phyloP scores from a whole-genome alignment of 2,329 filamentous ascomycete genomes.

The Phyllosticta citriasiana region DNA sequence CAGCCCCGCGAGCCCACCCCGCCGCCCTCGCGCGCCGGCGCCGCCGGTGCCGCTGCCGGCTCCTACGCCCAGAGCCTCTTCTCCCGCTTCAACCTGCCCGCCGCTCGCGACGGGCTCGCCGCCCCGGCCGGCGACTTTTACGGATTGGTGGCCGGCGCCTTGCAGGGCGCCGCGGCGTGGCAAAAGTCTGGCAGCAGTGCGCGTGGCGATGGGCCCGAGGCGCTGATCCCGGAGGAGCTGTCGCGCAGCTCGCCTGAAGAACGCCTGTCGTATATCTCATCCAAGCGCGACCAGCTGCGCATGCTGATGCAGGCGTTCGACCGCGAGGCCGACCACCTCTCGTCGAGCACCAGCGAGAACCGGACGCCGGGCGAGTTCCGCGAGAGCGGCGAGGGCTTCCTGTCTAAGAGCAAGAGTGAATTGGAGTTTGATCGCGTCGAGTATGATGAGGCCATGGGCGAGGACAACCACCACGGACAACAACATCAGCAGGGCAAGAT shows the following conservation, averaged over 20 bases:
- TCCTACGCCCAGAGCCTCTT: slow-evolving; percentile 72
- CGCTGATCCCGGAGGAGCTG: slow-evolving; percentile 62
- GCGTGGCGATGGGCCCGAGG: slow-evolving; percentile 16
- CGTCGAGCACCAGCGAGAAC: slow-evolving; percentile 16
- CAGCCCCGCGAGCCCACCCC: slow-evolving; percentile 48
- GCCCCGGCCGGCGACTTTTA: slow-evolving; percentile 58
- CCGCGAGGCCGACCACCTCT: slow-evolving; percentile 59
- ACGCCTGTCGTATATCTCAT: slow-evolving; percentile 61
- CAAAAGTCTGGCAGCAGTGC: slow-evolving; percentile 28
- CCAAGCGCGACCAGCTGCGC: slow-evolving; percentile 68
- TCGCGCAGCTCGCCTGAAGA: slow-evolving; percentile 49
- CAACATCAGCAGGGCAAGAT: slow-evolving; percentile 14
- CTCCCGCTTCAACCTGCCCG: slow-evolving; percentile 75
- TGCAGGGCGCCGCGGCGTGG: slow-evolving; percentile 51
- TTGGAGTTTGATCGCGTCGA: slow-evolving; percentile 85
- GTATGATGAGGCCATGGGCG: slow-evolving; percentile 46
- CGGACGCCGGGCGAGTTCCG: slow-evolving; percentile 35
- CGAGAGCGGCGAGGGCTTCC: slow-evolving; percentile 37
- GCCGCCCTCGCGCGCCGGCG: slow-evolving; percentile 32
- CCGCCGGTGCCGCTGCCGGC: slow-evolving; percentile 32
- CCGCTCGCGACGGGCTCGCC: slow-evolving; percentile 38
- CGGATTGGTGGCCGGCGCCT: slow-evolving; percentile 62
- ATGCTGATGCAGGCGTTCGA: slow-evolving; percentile 70
- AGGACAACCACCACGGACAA: slow-evolving; percentile 8
- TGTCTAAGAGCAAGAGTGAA: slow-evolving; percentile 78